Percentiles rank a stretch among this genome's conserved stretches.
These are phyloP conservation scores for Rhinocladiella similis DNA, from an alignment of 2,329 filamentous ascomycete species.

Conservation along the genomic window DNA sequence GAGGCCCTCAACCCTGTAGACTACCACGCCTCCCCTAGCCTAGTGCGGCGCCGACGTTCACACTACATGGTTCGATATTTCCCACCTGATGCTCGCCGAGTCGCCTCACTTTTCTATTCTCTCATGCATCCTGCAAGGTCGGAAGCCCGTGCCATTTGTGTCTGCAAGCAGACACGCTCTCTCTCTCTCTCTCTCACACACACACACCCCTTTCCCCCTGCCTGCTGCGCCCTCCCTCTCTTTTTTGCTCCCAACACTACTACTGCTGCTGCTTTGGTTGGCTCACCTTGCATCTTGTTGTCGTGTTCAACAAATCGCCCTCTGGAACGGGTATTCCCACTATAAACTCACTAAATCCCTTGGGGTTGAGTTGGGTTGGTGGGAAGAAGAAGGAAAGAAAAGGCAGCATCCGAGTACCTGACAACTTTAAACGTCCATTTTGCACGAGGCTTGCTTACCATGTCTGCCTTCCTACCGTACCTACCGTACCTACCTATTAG, in stretches of 20 bases:
- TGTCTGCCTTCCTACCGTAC: too few relatives aligned
- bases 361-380: too few relatives aligned
- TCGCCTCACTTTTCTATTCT: conserved; percentile 22
- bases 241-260: not conserved
- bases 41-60: too few relatives aligned
- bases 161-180: not conserved
- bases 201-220: too few relatives aligned
- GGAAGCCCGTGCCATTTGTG: not conserved
- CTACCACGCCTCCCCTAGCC: too few relatives aligned
- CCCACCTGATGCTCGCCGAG: not conserved
- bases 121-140: conserved; percentile 8
- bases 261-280: not conserved
- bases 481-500: too few relatives aligned
- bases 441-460: too few relatives aligned
- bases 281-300: not conserved
- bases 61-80: not conserved
- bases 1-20: too few relatives aligned
- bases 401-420: not conserved
- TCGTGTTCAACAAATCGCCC: not conserved
- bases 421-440: not conserved
- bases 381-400: not conserved
- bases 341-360: too few relatives aligned
- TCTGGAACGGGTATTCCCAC: not conserved
- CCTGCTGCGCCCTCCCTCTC: too few relatives aligned
- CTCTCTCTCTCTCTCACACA: too few relatives aligned